These are phyloP conservation scores for Scheffersomyces stipitis DNA, from an alignment of 805 yeast species.

Conservation along the genomic window DNA sequence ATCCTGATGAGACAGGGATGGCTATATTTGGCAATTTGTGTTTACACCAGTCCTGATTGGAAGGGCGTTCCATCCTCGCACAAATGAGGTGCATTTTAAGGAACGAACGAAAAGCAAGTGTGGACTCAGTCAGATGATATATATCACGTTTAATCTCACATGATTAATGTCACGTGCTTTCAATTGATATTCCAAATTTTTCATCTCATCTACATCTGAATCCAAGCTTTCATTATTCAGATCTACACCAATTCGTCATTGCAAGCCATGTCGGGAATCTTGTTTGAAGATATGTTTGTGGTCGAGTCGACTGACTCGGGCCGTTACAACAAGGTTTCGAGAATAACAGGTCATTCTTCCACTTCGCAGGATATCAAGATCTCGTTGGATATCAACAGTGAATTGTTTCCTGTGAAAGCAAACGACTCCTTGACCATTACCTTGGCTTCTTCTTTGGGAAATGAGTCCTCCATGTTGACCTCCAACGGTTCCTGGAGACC, in stretches of 20 bases:
- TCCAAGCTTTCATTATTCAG: no score
- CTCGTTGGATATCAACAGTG: constrained; percentile 87
- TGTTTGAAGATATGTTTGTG: constrained; percentile 91
- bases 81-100: no score
- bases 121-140: no score
- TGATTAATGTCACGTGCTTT: no score
- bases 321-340: constrained; percentile 87
- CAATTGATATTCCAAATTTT: no score
- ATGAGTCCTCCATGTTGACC: constrained; percentile 43
- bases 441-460: constrained; percentile 71
- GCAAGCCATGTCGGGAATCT: constrained; percentile 59
- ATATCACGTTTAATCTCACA: no score
- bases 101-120: no score
- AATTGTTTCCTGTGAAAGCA: constrained; percentile 78
- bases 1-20: no score
- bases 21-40: no score
- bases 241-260: no score
- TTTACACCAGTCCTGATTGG: no score
- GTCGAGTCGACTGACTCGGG: constrained; percentile 83
- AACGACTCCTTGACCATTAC: constrained; percentile 83
- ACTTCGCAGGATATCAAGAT: constrained; percentile 77
- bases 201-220: background rate
- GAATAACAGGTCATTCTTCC: constrained; percentile 85
- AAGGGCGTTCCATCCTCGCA: no score
- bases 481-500: constrained; percentile 76